Percentiles rank a stretch among this genome's conserved stretches.
These are phyloP conservation scores for Purpureocillium lavendulum DNA, from an alignment of 2,329 filamentous ascomycete genomes.

Conservation along the genomic window DNA sequence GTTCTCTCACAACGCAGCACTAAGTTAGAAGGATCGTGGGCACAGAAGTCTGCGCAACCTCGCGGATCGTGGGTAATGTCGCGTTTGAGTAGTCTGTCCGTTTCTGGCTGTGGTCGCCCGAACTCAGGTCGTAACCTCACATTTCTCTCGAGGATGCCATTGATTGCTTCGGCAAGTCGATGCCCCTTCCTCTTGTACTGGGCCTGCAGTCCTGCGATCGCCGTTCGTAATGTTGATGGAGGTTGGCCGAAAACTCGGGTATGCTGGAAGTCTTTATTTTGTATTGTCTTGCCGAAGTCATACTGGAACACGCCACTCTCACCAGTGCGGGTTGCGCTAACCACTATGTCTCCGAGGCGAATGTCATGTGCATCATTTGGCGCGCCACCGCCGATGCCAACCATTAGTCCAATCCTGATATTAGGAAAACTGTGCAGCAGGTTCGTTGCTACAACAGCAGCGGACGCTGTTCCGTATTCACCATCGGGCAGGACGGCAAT, in stretches of 20 bases:
- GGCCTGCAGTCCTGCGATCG: too few relatives aligned
- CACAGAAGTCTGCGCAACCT: slow-evolving; percentile 5
- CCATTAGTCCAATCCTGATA: slow-evolving; percentile 13
- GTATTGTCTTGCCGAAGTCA: slow-evolving; percentile 12
- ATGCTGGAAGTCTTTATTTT: slow-evolving; percentile 4
- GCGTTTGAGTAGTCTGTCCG: too few relatives aligned
- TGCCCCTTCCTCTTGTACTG: too few relatives aligned
- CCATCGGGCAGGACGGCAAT: slow-evolving; percentile 7
- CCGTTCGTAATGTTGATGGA: too few relatives aligned
- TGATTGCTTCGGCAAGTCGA: too few relatives aligned
- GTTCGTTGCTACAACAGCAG: slow-evolving; percentile 13
- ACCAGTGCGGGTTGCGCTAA: slow-evolving; percentile 2
- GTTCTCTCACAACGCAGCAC: neutral
- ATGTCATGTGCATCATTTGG: slow-evolving; percentile 23
- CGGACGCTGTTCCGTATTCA: slow-evolving; percentile 6
- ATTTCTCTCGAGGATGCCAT: too few relatives aligned
- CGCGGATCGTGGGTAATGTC: too few relatives aligned
- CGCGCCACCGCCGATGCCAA: slow-evolving; percentile 16
- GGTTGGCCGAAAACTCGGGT: slow-evolving; percentile 1
- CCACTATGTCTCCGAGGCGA: slow-evolving; percentile 16
- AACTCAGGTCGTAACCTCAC: too few relatives aligned
- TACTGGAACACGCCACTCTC: slow-evolving; percentile 13
- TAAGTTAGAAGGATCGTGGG: neutral
- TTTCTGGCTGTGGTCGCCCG: too few relatives aligned
- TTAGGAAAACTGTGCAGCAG: slow-evolving; percentile 20